Base-by-base conservation (phyloP, 768 basidiomycete genomes). In the Rickenella mellea region DNA sequence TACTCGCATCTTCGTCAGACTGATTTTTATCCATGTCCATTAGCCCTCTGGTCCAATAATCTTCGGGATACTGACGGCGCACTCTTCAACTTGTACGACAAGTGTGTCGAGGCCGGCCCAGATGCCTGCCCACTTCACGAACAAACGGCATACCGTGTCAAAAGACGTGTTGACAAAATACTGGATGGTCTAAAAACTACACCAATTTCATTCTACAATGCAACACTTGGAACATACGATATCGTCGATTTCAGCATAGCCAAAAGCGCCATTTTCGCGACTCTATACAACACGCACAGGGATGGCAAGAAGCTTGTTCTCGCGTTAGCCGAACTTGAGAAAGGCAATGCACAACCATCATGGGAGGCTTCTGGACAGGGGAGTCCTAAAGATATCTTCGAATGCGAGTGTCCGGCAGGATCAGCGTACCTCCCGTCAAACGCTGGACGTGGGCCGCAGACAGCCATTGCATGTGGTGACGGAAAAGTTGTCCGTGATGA, bases 161-260 rank as follows among this genome's bases (percentile, higher is more conserved):
- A 32, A 10, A 27, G 12, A 6, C 30, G 46, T 9, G 33, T 48
- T 19, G 17, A 45, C n/a, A 37, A 28, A 11, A 38, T 49, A 11
- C n/a, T 44, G 3, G 15, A 21, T 9, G 12, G 30, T 5, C 25
- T 50, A 27, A 42, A 47, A 29, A 12, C 26, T 19, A 41, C 47
- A 17, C 58, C 56, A 5, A 37, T 59, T 15, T 48, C 55, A 17
- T 56, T 53, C 19, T 28, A 41, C 22, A 42, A 36, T 6, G 40
- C 47, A 19, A 19, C 27, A 2, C 14, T 17, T 35, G 19, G 39
- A 30, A 35, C 42, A 3, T 56, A 59, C 42, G 56, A 55, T 26
- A 38, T 59, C 9, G 49, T 56, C 42, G 55, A 58, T 50, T 52
- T 44, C 40, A 38, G 41, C 17, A 42, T 48, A 28, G 40, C 57